Evolutionary conservation across 176 grass and related monocot genomes (phyloP), one percentile per base, ranked within the genome.

Genomic region (Zoysia japonica): DNA sequence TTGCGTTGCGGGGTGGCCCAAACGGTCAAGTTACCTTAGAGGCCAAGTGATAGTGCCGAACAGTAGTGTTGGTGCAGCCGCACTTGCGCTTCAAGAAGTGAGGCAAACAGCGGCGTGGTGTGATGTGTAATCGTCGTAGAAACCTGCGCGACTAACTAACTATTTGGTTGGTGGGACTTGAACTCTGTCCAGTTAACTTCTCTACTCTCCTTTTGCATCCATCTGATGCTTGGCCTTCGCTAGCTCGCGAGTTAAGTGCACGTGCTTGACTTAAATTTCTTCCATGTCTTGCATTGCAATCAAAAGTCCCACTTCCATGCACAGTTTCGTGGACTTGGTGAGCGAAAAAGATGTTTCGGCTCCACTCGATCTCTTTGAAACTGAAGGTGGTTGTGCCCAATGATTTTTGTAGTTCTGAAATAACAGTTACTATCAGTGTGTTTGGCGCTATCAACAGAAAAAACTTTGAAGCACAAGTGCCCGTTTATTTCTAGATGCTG

Each of bases 261-360:
- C 5, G 50, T 11, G 67, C 54, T 45, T 71, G 76, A 20, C 47
- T 45, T 39, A 1, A 50, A 11, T 65, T 54, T 16, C 16, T 71
- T 51, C 67, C 60, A 5, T 79, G 71, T 47, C 69, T 74, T 88
- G 69, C 46, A 4, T 39, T 63, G 16, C 45, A 80, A 56, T 68
- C 38, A 53, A 54, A 0, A 19, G 35, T 51, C 20, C 52, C 44
- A 78, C 37, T 67, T 54, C 38, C 69, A 4, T 46, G 44, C 20
- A 43, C 6, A 19, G 63, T 52, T 52, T 78, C 38, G 41, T 55
- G 52, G 72, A 72, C 85, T 65, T 50, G 2, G 57, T 36, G 59
- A 61, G 19, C 19, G 9, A 61, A 61, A 61, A 61, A 61, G 20
- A 35, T 36, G 9, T 36, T 11, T 61, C 59, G 1, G 19, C 59